Evolutionary conservation across 306 rosid species (phyloP), one percentile per base, ranked within the genome.

Genomic region (Vachellia collinsii): DNA sequence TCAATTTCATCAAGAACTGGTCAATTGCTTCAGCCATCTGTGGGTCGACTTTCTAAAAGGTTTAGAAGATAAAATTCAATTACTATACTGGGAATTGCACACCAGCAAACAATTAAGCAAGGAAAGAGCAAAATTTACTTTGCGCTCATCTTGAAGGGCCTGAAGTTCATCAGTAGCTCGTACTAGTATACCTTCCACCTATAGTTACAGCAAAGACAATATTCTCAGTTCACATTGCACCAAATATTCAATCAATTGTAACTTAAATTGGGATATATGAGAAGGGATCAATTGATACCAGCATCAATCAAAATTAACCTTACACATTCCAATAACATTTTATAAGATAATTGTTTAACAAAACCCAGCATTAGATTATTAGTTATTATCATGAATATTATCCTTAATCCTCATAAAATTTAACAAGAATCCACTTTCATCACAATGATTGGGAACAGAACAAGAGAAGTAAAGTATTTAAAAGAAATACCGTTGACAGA

Each of bases 141-240:
- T 91, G 89, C 99, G 99, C 76, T 95, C 98, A 53, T 88, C 98
- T 82, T 93, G 98, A 54, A 93, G 97, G 59, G 93, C 92, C 80
- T 88, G 91, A 79, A 95, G 83, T 85, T 85, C 98, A 87, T 90
- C 90, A 8, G 85, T 88, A 19, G 99, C 98, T 80, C 97, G 90
- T 72, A 86, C 75, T 68, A 95, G 88, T 85, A 93, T 89, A 85
- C 99, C 99, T 85, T 95, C 99, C 72, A 95, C 93, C 98, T 91
- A 80, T 51, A 81, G 66, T 85, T 62, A 83, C 48, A 84, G 41
- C 62, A 68, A 72, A 85, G 36, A 66, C 29, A 69, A 19, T 72
- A 58, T 47, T 2, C 6, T 74, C 50, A 72, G 48, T 56, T 79
- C 77, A 76, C 59, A 47, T 77, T 59, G 48, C 38, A 42, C 71